A percentile compares a stretch with the other conserved stretches of the same genome.
These are phyloP conservation scores for Leishmania arabica DNA, from an alignment of 208 protist genomes.

Conservation along the genomic window DNA sequence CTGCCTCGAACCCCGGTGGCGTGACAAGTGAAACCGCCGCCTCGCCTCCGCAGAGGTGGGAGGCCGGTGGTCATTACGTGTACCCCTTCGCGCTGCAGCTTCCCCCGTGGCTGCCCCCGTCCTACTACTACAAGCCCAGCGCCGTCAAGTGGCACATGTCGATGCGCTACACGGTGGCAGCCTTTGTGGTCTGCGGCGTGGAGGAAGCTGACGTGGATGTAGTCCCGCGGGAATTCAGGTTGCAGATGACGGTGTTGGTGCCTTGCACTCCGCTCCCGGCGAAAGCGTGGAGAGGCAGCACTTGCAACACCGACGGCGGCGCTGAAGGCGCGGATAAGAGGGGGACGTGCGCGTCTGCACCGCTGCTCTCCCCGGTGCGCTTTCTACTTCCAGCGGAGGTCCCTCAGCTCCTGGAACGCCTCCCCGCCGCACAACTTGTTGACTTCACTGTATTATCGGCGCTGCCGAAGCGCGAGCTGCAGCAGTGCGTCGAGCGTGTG, in stretches of 20 bases:
- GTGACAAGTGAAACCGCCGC: neutral
- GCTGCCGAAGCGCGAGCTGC: slow-evolving; percentile 26
- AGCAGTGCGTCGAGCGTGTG: slow-evolving; percentile 39
- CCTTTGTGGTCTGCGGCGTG: slow-evolving; percentile 4
- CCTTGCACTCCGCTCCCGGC: neutral
- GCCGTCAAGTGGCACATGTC: slow-evolving; percentile 4
- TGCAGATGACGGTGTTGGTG: neutral
- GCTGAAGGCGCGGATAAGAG: neutral
- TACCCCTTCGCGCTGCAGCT: slow-evolving; percentile 32
- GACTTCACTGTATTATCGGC: slow-evolving; percentile 23
- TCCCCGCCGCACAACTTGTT: neutral
- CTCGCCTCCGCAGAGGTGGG: neutral
- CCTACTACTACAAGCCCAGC: slow-evolving; percentile 27
- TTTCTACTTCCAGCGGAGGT: neutral
- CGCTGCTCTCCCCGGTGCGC: neutral
- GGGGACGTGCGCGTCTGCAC: too few species aligned
- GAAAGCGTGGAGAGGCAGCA: slow-evolving; percentile 1
- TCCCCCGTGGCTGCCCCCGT: slow-evolving; percentile 44
- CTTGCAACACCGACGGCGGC: neutral
- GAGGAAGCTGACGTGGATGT: neutral
- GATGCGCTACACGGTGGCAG: slow-evolving; percentile 25
- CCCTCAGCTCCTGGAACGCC: neutral
- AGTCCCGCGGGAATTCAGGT: neutral
- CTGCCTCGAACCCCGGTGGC: neutral
- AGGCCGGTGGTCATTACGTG: slow-evolving; percentile 18